Evolutionary conservation across 2,329 filamentous ascomycete species (phyloP).

Genomic region (Cyphellophora europaea): DNA sequence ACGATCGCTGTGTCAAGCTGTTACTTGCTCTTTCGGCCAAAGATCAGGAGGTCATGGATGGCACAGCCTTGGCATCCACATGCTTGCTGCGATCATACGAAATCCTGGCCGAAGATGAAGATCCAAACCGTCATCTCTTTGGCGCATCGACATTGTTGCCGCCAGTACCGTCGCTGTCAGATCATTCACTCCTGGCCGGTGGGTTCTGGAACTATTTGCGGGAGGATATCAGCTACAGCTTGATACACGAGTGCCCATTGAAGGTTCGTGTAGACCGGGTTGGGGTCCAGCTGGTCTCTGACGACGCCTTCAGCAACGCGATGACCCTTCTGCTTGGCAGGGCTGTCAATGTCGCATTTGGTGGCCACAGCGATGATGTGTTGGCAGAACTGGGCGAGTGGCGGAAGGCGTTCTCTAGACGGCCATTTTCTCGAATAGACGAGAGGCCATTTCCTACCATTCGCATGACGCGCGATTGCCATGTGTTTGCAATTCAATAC

Average conservation of each 20-base stretch:
- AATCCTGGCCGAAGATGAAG: slow-evolving; percentile 30
- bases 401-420: slow-evolving; percentile 25
- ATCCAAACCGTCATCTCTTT: slow-evolving; percentile 37
- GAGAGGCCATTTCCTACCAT: slow-evolving; percentile 26
- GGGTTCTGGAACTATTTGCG: slow-evolving; percentile 45
- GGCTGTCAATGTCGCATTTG: slow-evolving; percentile 33
- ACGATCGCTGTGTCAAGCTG: slow-evolving; percentile 29
- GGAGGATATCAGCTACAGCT: slow-evolving; percentile 46
- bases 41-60: slow-evolving; percentile 24
- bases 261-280: slow-evolving; percentile 30
- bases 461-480: slow-evolving; percentile 33
- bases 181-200: slow-evolving; percentile 26
- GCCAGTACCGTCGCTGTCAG: slow-evolving; percentile 14
- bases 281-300: slow-evolving; percentile 10
- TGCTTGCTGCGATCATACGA: slow-evolving; percentile 42
- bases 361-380: slow-evolving; percentile 7
- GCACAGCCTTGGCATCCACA: slow-evolving; percentile 36
- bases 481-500: slow-evolving; percentile 37
- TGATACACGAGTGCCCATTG: slow-evolving; percentile 33
- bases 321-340: slow-evolving; percentile 35
- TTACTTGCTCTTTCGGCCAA: slow-evolving; percentile 29
- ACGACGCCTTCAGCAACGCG: slow-evolving; percentile 30
- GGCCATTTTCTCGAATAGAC: slow-evolving; percentile 20
- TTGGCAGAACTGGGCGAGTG: slow-evolving; percentile 22
- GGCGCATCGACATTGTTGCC: slow-evolving; percentile 38